Conservation (phyloP, 2,329 filamentous ascomycete species). For the Fusarium incarnatum region DNA sequence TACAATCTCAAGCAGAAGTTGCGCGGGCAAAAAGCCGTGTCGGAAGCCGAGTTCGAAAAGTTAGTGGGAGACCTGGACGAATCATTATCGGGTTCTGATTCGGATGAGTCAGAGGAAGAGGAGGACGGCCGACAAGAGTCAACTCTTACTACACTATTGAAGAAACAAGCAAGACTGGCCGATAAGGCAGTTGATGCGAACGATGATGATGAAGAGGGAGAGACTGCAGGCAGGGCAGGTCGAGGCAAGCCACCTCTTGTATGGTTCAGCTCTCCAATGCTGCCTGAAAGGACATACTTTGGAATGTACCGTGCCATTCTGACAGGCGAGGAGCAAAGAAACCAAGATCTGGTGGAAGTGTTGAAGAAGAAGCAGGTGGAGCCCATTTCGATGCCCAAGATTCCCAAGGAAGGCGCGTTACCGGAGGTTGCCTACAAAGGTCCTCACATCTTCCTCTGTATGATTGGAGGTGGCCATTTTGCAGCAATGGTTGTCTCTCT, state of each 20-base stretch:
- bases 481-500: slow-evolving; percentile 95
- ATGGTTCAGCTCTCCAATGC: slow-evolving; percentile 83
- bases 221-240: slow-evolving; percentile 59
- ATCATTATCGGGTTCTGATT: slow-evolving; percentile 89
- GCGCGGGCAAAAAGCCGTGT: slow-evolving; percentile 76
- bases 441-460: slow-evolving; percentile 94
- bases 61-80: slow-evolving; percentile 89
- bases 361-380: slow-evolving; percentile 82
- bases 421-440: slow-evolving; percentile 70
- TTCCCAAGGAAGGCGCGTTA: slow-evolving; percentile 68
- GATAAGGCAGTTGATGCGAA: slow-evolving; percentile 62
- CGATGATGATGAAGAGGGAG: slow-evolving; percentile 57
- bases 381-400: slow-evolving; percentile 66
- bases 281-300: slow-evolving; percentile 83
- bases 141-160: slow-evolving; percentile 80
- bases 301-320: slow-evolving; percentile 89
- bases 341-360: slow-evolving; percentile 71
- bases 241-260: slow-evolving; percentile 79
- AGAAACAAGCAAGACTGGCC: slow-evolving; percentile 82
- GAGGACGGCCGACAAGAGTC: slow-evolving; percentile 70
- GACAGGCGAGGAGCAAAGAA: slow-evolving; percentile 74
- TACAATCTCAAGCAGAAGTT: slow-evolving; percentile 96
- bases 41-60: slow-evolving; percentile 87
- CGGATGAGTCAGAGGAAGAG: slow-evolving; percentile 76
- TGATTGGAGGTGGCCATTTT: slow-evolving; percentile 98